Base-by-base conservation (phyloP, 2,329 filamentous ascomycete species). In the Colletotrichum chlorophyti region DNA sequence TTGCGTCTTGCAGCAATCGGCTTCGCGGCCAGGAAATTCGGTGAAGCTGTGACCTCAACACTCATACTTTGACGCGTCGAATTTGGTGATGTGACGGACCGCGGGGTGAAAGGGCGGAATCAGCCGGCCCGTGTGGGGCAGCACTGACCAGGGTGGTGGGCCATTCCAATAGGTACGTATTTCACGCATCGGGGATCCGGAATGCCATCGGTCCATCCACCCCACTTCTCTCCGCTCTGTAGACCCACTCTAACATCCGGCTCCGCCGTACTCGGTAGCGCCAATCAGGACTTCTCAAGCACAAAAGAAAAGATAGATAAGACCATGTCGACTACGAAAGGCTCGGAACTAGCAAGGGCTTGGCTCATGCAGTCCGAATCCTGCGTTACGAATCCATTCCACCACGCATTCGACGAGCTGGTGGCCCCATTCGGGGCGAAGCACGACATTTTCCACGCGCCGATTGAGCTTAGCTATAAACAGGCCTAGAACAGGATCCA, bases 1-100 rank as follows among this genome's bases (percentile, higher is more conserved):
- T 83, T 37, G 27, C 63, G 60, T 26, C 32, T 49, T 19, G 31
- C 35, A 14, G 24, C 27, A 17, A 31, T 21, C 26, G 29, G 21
- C 21, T 27, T 58, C 24, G 41, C 34, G 35, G 42, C 35, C 37
- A 32, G 34, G 31, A 38, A 21, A 24, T 37, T 31, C n/a, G n/a
- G n/a, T 24, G 24, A 32, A 26, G 21, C 31, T 43, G 21, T 5
- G 38, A 26, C 6, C 45, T 15, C 35, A 15, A 9, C 21, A 21
- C 15, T 17, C 35, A 8, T 19, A 38, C n/a, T n/a, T n/a, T n/a
- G 21, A 12, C 31, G 45, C 29, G 37, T 43, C 37, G 34, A 38
- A 24, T 51, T 32, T 57, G 37, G 42, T 24, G 49, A 15, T 54
- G 35, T 23, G 37, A 34, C 53, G 31, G 23, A 15, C 21, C 7